Evolutionary conservation across 2,329 filamentous ascomycete species (phyloP).

Genomic region (Hypocreales sp.): DNA sequence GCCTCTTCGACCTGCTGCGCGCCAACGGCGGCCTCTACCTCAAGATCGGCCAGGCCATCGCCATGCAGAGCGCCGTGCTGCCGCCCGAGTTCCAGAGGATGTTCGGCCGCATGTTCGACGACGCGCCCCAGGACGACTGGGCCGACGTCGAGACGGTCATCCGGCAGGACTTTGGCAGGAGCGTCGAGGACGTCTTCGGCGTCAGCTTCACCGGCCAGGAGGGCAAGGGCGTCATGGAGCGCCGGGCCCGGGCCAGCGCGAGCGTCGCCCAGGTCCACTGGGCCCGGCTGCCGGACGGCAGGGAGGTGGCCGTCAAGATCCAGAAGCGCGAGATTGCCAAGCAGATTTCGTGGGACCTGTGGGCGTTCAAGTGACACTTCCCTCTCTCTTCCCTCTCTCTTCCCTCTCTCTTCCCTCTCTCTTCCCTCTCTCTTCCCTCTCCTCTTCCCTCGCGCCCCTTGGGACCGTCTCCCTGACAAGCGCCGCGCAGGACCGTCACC

Average conservation of each 20-base stretch:
- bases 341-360: constrained; percentile 89
- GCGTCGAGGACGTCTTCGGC: constrained; percentile 81
- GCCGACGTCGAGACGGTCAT: constrained; percentile 73
- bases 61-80: constrained; percentile 91
- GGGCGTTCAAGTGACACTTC: constrained; percentile 68
- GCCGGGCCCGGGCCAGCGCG: constrained; percentile 54
- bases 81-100: constrained; percentile 92
- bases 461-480: too few species aligned
- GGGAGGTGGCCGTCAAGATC: constrained; percentile 89
- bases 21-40: constrained; percentile 86
- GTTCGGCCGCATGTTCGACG: constrained; percentile 95
- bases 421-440: too few species aligned
- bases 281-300: constrained; percentile 71
- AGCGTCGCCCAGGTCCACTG: constrained; percentile 96
- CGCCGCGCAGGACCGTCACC: constrained; percentile 68
- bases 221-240: constrained; percentile 48
- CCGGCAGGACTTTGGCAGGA: constrained; percentile 72
- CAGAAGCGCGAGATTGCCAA: constrained; percentile 89
- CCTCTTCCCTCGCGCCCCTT: too few species aligned
- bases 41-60: constrained; percentile 96
- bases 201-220: constrained; percentile 64
- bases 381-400: neutral
- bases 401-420: constrained; percentile 1
- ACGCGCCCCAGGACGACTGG: constrained; percentile 89
- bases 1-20: constrained; percentile 66